Evolutionary conservation across 345 rosid genomes (phyloP), one percentile per base, ranked within the genome.

Genomic region (Lepidium didymum): DNA sequence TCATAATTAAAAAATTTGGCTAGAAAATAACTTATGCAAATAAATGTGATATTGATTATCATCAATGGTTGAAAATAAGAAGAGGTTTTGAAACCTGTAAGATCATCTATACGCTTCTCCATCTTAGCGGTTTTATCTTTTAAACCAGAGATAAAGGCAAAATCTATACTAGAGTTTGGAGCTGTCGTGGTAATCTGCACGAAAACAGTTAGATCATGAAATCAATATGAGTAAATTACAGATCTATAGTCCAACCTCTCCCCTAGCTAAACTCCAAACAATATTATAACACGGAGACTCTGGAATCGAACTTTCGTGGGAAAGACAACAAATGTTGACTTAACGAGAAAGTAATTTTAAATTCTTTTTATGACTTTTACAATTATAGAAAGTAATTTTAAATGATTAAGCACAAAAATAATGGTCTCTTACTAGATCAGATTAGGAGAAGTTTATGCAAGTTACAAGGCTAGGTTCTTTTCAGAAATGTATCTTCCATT

Each of bases 81-180:
- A n/a, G 43, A 35, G 6, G 49, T 10, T 36, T 58, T 56, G 61
- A 50, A 70, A 92, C 98, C 97, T 85, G 90, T 81, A 51, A 93
- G 89, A 75, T 84, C 79, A 66, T 57, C n/a, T 42, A 85, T 36
- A 58, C 97, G 91, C 64, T 82, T 82, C 64, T 90, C 84, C 46
- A 73, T 77, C 52, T 78, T 70, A 58, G 88, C 77, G 41, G 35
- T 63, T 69, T 67, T 66, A 52, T 41, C 52, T 18, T 54, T 76
- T 57, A 82, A 59, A 74, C 94, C 96, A 64, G 97, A 85, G 54
- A 88, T 68, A 73, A 93, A 90, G 25, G 77, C 84, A 69, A 90
- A 75, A 80, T 93, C 98, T 69, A 78, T 52, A 72, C 80, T 83
- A 62, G 88, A 83, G n/a, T n/a, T 10, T 91, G 91, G 62, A n/a